phyloP scores from a whole-genome alignment of 106 monocot genomes.

The Platanthera zijinensis region DNA sequence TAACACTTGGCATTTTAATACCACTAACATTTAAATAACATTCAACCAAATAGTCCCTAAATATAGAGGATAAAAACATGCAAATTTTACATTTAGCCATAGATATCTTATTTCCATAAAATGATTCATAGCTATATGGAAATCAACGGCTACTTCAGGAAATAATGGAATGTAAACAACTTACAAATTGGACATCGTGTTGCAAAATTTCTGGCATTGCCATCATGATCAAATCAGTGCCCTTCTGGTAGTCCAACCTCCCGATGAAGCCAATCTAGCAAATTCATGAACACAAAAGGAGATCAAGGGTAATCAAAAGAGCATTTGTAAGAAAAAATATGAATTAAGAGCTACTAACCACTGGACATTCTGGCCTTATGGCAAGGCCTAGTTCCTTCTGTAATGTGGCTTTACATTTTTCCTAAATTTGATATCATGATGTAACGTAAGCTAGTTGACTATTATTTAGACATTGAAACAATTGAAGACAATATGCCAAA shows the following conservation, averaged over 20 bases:
- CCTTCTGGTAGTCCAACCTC: conserved; percentile 91
- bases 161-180: conserved; percentile 3
- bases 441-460: neutral
- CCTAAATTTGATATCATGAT: conserved; percentile 27
- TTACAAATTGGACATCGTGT: conserved; percentile 85
- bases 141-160: neutral
- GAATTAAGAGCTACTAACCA: conserved; percentile 35
- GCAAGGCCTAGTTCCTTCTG: conserved; percentile 77
- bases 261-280: conserved; percentile 89
- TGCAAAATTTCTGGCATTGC: conserved; percentile 63
- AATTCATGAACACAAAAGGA: conserved; percentile 1
- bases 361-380: conserved; percentile 46
- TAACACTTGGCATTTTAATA: too few species aligned
- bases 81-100: neutral
- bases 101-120: neutral
- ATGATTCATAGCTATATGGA: neutral
- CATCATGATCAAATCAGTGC: conserved; percentile 66
- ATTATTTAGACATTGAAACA: neutral
- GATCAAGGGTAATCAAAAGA: neutral
- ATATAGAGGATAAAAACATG: neutral
- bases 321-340: neutral
- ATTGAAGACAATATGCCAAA: neutral
- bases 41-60: neutral
- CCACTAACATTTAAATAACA: too few species aligned
- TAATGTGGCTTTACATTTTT: conserved; percentile 68